Evolutionary conservation across 805 yeast species (phyloP).

Genomic region (Geotrichum ghanense): DNA sequence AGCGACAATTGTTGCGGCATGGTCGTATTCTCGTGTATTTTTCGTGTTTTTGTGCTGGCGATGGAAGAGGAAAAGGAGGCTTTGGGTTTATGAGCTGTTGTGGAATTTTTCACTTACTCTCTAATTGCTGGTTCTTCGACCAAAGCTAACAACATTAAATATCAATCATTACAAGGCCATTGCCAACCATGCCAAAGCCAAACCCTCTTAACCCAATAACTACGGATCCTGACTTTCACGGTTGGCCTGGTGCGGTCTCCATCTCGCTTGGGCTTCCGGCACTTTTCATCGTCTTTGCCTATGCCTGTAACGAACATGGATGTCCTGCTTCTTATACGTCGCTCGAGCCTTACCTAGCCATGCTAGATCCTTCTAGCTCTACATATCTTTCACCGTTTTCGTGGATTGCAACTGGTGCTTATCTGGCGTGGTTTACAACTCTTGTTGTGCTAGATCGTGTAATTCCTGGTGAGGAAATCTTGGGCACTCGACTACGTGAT

Average conservation of each 20-base stretch:
- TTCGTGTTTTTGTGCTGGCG: not conserved
- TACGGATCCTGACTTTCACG: constrained; percentile 61
- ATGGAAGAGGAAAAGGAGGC: not conserved
- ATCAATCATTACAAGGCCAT: no score
- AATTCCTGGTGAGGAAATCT: constrained; percentile 50
- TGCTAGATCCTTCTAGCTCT: not conserved
- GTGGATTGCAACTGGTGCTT: constrained; percentile 45
- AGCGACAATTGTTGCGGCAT: constrained; percentile 29
- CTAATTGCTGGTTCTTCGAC: no score
- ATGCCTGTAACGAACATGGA: constrained; percentile 44
- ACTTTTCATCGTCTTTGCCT: constrained; percentile 46
- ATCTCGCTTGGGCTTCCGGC: constrained; percentile 60
- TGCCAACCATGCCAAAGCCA: not conserved
- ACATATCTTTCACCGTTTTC: constrained; percentile 11
- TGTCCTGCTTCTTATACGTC: constrained; percentile 20
- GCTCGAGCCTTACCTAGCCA: constrained; percentile 11
- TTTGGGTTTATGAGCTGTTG: no score
- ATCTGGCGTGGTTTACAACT: constrained; percentile 59
- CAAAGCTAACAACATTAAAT: no score
- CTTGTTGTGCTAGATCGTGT: constrained; percentile 53
- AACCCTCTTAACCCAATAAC: constrained; percentile 54
- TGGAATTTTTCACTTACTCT: not conserved
- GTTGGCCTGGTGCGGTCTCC: constrained; percentile 59
- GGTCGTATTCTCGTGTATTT: no score
- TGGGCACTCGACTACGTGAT: constrained; percentile 68